Percentiles rank a stretch among this genome's conserved stretches.
These are phyloP conservation scores for Sugiyamaella sp. DNA, from an alignment of 1,139 yeast species.

Conservation along the genomic window DNA sequence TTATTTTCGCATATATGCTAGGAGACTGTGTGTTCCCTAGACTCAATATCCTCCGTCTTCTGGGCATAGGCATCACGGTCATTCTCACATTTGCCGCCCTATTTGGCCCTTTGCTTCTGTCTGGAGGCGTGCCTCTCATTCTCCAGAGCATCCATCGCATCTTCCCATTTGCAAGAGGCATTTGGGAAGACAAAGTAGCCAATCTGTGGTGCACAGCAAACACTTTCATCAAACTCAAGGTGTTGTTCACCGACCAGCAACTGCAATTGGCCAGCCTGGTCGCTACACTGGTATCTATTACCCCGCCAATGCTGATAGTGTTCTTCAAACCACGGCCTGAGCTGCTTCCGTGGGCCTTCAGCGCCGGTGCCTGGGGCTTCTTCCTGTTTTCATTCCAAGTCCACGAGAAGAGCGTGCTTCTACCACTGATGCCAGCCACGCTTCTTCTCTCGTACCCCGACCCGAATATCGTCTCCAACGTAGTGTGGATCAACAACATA, in stretches of 20 bases:
- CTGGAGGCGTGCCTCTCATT: constrained; percentile 44
- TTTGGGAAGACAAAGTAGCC: constrained; percentile 98
- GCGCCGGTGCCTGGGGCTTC: constrained; percentile 85
- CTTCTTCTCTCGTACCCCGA: constrained; percentile 59
- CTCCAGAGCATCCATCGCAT: constrained; percentile 60
- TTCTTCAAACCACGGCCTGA: constrained; percentile 55
- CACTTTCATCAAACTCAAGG: constrained; percentile 69
- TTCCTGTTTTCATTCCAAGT: constrained; percentile 92
- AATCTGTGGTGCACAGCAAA: constrained; percentile 96
- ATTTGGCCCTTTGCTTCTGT: constrained; percentile 63
- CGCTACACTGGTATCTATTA: constrained; percentile 64
- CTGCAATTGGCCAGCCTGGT: constrained; percentile 64
- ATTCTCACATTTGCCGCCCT: constrained; percentile 54
- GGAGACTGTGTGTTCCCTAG: constrained; percentile 49
- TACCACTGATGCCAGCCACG: constrained; percentile 85
- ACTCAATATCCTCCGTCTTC: constrained; percentile 51
- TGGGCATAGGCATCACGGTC: constrained; percentile 66
- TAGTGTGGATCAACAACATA: constrained; percentile 85
- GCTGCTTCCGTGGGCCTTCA: constrained; percentile 70
- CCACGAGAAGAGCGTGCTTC: constrained; percentile 86
- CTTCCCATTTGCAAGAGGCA: constrained; percentile 90
- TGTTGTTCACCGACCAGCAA: constrained; percentile 56
- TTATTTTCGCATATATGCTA: constrained; percentile 75
- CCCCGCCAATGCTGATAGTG: constrained; percentile 64
- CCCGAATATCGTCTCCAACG: constrained; percentile 67